Percentiles rank a stretch among this genome's conserved stretches.
These are phyloP conservation scores for Arachnomyces sp. DNA, from an alignment of 2,329 filamentous ascomycete species.

Conservation along the genomic window DNA sequence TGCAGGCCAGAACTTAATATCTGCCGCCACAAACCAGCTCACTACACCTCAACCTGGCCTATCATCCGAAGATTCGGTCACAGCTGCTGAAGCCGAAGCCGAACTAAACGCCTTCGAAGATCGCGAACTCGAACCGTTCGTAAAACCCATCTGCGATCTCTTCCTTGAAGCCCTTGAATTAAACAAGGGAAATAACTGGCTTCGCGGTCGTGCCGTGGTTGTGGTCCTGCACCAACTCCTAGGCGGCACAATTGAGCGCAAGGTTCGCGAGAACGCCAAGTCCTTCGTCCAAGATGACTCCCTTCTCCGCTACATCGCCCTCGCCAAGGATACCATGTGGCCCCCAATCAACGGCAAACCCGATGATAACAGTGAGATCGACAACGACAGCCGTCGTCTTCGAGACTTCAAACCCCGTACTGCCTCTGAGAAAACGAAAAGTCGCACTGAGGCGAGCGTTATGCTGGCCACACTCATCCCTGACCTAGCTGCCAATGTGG, in stretches of 20 bases:
- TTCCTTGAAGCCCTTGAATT: constrained; percentile 94
- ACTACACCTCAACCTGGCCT: constrained; percentile 17
- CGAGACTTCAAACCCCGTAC: constrained; percentile 51
- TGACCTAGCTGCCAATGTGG: constrained; percentile 85
- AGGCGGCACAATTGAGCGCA: constrained; percentile 90
- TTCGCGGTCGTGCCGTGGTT: constrained; percentile 88
- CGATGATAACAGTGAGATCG: too few species aligned
- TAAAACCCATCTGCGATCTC: constrained; percentile 96
- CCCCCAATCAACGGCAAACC: constrained; percentile 42
- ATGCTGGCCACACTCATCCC: constrained; percentile 85
- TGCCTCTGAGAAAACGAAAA: constrained; percentile 64
- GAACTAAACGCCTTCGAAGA: constrained; percentile 90
- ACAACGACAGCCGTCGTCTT: constrained; percentile 33
- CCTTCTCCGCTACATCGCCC: constrained; percentile 63
- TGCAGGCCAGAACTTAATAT: constrained; percentile 75
- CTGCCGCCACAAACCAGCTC: constrained; percentile 45
- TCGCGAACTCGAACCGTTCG: constrained; percentile 83
- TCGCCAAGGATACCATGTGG: constrained; percentile 74
- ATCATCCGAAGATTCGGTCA: constrained; percentile 36
- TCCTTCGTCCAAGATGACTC: constrained; percentile 68
- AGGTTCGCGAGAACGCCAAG: constrained; percentile 77
- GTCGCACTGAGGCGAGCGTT: constrained; percentile 75
- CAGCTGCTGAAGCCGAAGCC: constrained; percentile 72
- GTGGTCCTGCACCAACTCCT: constrained; percentile 93
- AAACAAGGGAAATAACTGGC: constrained; percentile 93